Evolutionary conservation across 441 rosid genomes (phyloP), one percentile per base, ranked within the genome.

Genomic region (Erodium chrysanthum): DNA sequence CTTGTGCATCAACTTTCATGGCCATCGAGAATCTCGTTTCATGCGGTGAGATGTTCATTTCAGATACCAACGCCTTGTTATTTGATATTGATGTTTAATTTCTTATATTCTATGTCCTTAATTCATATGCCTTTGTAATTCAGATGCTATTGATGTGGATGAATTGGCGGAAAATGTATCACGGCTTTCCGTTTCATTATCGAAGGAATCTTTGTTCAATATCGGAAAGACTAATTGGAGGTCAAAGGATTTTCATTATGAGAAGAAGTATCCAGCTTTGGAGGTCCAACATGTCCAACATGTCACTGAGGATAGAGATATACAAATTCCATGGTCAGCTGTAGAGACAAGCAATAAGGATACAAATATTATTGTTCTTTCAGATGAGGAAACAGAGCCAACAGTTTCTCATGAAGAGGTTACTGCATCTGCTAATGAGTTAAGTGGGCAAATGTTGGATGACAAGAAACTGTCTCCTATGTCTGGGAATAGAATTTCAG

Each of bases 161-260:
- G 87, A 82, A 62, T 76, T 95, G 79, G 74, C 71, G 67, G 87
- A 87, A 71, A 81, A 85, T 78, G 82, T 86, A 72, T 88, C 95
- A 33, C 73, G 62, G 67, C 97, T 92, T 70, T 75, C 83, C 70
- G 81, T 87, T 79, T 74, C 78, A 70, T 81, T 86, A 76, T 80
- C 83, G 37, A 76, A 75, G 76, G 84, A 80, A 73, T 68, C 75
- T 67, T 69, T 80, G 65, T 46, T 31, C 71, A 64, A 65, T 71
- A 15, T 8, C 72, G 78, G 65, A 67, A 68, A 64, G 42, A 64
- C 71, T 46, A 68, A 61, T 64, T 75, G 71, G 69, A 68, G 68
- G 66, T 71, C 81, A 20, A 80, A 68, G 37, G 71, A 74, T 50
- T 15, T 68, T 68, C 60, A 78, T 40, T 66, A 23, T 65, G 68